A percentile compares a stretch with the other conserved stretches of the same genome.
phyloP scores from a whole-genome alignment of 495 filamentous ascomycete genomes.

The Amphirosellinia nigrospora region DNA sequence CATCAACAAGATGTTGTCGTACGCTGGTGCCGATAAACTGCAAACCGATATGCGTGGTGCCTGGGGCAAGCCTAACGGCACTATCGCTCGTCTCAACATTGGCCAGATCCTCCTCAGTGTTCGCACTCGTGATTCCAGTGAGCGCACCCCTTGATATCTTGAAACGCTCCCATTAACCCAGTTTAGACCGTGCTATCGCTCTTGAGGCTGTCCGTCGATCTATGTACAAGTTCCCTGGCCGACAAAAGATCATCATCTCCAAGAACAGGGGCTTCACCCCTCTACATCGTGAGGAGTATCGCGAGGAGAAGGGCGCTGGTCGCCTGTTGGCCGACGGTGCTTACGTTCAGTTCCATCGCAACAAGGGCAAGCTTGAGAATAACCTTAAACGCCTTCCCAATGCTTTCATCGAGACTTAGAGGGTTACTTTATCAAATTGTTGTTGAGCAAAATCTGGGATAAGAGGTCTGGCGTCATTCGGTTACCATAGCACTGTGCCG shows the following conservation, averaged over 20 bases:
- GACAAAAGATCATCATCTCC: constrained; percentile 99
- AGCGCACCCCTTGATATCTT: constrained; percentile 37
- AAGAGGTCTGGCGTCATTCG: constrained; percentile 45
- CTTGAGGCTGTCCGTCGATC: constrained; percentile 98
- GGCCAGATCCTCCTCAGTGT: constrained; percentile 97
- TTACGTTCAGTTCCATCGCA: constrained; percentile 97
- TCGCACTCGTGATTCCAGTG: constrained; percentile 88
- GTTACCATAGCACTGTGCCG: constrained; percentile 45
- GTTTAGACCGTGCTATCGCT: constrained; percentile 81
- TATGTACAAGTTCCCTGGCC: constrained; percentile 99
- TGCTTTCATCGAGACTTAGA: constrained; percentile 70
- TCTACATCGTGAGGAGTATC: constrained; percentile 95
- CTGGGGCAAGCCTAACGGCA: constrained; percentile 98
- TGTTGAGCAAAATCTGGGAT: constrained; percentile 46
- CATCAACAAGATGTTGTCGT: constrained; percentile 99
- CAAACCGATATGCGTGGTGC: constrained; percentile 99
- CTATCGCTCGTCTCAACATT: constrained; percentile 98
- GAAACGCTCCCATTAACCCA: constrained; percentile 36
- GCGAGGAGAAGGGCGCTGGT: constrained; percentile 87
- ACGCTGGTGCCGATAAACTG: constrained; percentile 98
- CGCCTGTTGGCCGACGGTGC: constrained; percentile 94
- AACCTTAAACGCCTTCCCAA: constrained; percentile 94
- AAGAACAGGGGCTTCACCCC: constrained; percentile 99
- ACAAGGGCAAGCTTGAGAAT: constrained; percentile 80
- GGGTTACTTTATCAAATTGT: constrained; percentile 30